These are phyloP conservation scores for Mercurialis annua DNA, from an alignment of 345 rosid species.

Conservation along the genomic window DNA sequence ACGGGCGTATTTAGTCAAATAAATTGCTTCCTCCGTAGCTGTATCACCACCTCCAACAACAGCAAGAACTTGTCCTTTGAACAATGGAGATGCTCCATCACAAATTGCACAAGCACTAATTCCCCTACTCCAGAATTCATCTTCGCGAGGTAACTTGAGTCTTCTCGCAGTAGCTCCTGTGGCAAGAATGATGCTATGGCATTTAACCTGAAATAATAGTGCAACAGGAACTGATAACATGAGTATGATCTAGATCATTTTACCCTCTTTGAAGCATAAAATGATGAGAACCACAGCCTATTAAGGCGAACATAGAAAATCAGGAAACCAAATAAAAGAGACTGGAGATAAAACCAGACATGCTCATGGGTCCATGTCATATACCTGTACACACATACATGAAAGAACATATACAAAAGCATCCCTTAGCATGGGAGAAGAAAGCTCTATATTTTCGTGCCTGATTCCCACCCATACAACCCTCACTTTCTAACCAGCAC, in stretches of 20 bases:
- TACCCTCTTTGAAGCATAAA: background rate
- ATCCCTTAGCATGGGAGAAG: too few relatives aligned
- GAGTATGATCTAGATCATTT: background rate
- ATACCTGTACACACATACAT: background rate
- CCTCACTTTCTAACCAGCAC: background rate
- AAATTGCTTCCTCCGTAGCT: conserved; percentile 92
- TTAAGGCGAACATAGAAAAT: background rate
- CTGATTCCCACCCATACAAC: background rate
- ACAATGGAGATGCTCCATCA: conserved; percentile 96
- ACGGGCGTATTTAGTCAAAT: conserved; percentile 89
- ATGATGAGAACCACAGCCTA: background rate
- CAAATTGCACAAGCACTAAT: conserved; percentile 99
- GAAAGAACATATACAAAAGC: background rate
- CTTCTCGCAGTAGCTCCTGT: conserved; percentile 95
- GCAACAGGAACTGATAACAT: conserved; percentile 3
- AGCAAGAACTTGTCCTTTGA: conserved; percentile 91
- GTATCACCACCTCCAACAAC: conserved; percentile 99
- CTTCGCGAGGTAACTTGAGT: conserved; percentile 80
- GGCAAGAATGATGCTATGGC: conserved; percentile 76
- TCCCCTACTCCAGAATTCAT: conserved; percentile 98
- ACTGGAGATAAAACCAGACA: background rate
- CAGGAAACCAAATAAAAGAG: background rate
- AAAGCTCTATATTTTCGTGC: too few relatives aligned
- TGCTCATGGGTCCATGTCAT: background rate
- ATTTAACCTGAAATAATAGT: conserved; percentile 57